Evolutionary conservation across 73 alveolate species (phyloP), one percentile per base, ranked within the genome.

Genomic region (Halteria grandinella): DNA sequence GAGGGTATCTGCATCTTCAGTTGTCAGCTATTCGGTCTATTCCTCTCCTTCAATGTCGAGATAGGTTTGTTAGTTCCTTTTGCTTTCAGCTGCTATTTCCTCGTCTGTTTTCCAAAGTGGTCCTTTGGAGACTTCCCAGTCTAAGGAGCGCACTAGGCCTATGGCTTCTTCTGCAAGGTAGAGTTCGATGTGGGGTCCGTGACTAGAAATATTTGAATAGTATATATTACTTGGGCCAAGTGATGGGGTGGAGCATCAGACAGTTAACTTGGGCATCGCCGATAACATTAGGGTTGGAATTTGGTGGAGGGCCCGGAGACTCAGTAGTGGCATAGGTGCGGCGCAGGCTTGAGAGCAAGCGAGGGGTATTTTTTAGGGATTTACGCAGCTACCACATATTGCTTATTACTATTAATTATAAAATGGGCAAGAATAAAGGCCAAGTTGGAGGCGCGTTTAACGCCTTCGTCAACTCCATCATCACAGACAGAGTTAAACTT

Each of bases 121-220:
- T 0, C 95, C 95, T 54, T 53, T 37, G 40, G 20, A 69, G 1
- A 91, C 82, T 7, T 71, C 55, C 96, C 97, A 91, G 37, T 70
- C 83, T 7, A 93, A 75, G 4, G 95, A 49, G 75, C 90, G 90
- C 4, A 89, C 95, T n/a, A 93, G 75, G 0, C 98, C 98, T 0
- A 93, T 85, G 14, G 98, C 98, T 91, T 93, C 98, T 48, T 93
- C 97, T 20, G 98, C 98, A 55, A 89, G 62, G 55, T 83, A 77
- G 12, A 93, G 50, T 60, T 93, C 98, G 24, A 81, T 50, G 23
- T 79, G 77, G 12, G 94, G 93, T 10, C 96, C 98, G 36, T 85
- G 85, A 45, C 91, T 81, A 59, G n/a, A 69, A 1, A 15, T 54
- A 17, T 52, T 12, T 12, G 50, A 15, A 39, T 39, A 11, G 15